Conservation (phyloP, 2,329 filamentous ascomycete species). For the Aphanocladium album region DNA sequence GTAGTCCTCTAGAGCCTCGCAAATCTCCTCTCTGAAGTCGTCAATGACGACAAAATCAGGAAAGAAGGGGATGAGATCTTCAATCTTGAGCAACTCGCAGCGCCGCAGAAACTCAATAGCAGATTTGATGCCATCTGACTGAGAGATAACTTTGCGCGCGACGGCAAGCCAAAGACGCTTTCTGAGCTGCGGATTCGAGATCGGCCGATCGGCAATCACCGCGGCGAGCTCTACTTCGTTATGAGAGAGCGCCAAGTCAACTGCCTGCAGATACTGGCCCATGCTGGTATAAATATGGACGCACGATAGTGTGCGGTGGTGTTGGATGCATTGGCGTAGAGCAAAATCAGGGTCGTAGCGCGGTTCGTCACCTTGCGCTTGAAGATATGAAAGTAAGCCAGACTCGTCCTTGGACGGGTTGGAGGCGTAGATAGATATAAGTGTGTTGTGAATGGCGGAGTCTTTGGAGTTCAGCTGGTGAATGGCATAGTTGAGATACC, state of each 20-base stretch:
- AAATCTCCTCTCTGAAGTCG: conserved; percentile 99
- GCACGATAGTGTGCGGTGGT: conserved; percentile 87
- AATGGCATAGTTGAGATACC: conserved; percentile 91
- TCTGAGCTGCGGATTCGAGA: conserved; percentile 71
- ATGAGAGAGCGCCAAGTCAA: conserved; percentile 86
- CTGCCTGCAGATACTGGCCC: conserved; percentile 89
- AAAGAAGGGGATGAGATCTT: conserved; percentile 97
- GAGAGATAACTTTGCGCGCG: conserved; percentile 86
- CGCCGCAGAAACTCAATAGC: conserved; percentile 91
- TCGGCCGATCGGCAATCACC: conserved; percentile 80
- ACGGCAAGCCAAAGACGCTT: conserved; percentile 96
- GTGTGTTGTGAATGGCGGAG: conserved; percentile 90
- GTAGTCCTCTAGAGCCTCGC: conserved; percentile 87
- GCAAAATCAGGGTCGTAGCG: conserved; percentile 95
- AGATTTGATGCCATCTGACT: conserved; percentile 80
- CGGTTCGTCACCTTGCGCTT: conserved; percentile 81
- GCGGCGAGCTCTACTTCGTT: conserved; percentile 85
- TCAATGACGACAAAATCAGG: conserved; percentile 98
- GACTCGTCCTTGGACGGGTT: conserved; percentile 79
- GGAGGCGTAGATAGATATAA: conserved; percentile 93
- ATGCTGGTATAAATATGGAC: conserved; percentile 97
- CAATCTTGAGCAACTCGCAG: conserved; percentile 87
- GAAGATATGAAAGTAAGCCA: conserved; percentile 79
- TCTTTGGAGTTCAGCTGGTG: conserved; percentile 76
- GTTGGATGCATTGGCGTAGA: conserved; percentile 87